Evolutionary conservation across 2,329 filamentous ascomycete species (phyloP), one percentile per base, ranked within the genome.

Genomic region (Lecanicillium sp.): DNA sequence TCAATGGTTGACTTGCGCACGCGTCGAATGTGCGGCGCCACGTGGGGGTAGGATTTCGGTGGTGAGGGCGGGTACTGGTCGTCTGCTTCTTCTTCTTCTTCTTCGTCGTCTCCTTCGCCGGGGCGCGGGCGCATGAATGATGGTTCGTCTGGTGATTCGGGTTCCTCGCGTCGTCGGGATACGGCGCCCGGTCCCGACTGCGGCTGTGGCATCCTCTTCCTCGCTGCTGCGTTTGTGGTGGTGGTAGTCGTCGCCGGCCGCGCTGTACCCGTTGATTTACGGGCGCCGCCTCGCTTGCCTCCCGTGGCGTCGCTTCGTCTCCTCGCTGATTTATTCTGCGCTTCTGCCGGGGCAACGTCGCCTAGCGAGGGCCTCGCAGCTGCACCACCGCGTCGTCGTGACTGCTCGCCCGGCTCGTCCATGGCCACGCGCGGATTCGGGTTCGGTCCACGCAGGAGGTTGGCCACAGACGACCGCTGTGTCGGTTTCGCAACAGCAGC

Each of bases 1-100:
- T 83, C 71, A 42, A 94, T 83, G 28, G 69, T 73, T 19, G 73
- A 70, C 44, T 71, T 74, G n/a, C 78, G 74, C 31, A 87, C 65
- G 30, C 64, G 65, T 27, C 68, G 70, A 11, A 65, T 70, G 20
- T 64, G 65, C 12, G 73, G 58, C 6, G 66, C 62, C 35, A 81
- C 59, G 47, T 75, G 70, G 32, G 68, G 66, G 53, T 72, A 77
- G 17, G 56, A 53, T 25, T 44, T 64, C 48, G 42, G 41, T 3
- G 58, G 55, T 3, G 60, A 57, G 12, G 51, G 45, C 4, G 51
- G 42, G 15, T 44, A 46, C 27, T 43, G 32, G 31, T 51, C 49
- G 17, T 43, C 43, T 6, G 45, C 38, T 15, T 44, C 40, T 8
- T 45, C 43, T 20, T 43, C 41, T 13, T 41, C 36, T 15, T 44